A percentile compares a stretch with the other conserved stretches of the same genome.
Evolutionary conservation across 768 basidiomycete genomes (phyloP).

Genomic region (Suillus discolor): DNA sequence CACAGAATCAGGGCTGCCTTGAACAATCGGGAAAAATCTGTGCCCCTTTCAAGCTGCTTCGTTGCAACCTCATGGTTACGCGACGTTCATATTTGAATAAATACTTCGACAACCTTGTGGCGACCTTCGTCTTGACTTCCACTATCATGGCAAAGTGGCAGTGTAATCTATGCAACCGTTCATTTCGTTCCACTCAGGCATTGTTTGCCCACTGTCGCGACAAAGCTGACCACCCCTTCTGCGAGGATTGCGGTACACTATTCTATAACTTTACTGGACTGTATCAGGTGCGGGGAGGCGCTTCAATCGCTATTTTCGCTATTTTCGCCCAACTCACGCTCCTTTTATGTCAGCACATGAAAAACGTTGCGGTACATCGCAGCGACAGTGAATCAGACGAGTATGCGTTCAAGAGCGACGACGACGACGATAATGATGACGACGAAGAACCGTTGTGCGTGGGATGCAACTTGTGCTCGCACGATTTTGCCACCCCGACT

Average conservation of each 20-base stretch:
- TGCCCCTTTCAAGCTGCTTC: neutral
- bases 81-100: conserved; percentile 6
- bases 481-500: conserved; percentile 25
- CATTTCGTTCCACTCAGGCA: conserved; percentile 11
- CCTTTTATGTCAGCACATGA: neutral
- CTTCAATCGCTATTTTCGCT: too few relatives aligned
- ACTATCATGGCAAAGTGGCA: neutral
- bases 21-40: neutral
- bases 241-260: conserved; percentile 21
- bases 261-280: conserved; percentile 19
- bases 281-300: conserved; percentile 11
- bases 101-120: too few relatives aligned
- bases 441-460: conserved; percentile 22
- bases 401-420: conserved; percentile 5
- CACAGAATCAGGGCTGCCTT: neutral
- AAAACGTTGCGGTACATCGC: neutral
- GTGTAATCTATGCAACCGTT: conserved; percentile 2
- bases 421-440: conserved; percentile 1
- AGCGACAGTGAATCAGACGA: conserved; percentile 8
- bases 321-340: neutral
- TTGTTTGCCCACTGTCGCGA: conserved; percentile 23
- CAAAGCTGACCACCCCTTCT: conserved; percentile 20
- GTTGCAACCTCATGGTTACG: too few relatives aligned
- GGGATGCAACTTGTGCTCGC: conserved; percentile 30
- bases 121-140: neutral